Conservation (phyloP, 352 stramenopile species). For the Globisporangium heterothallicum region DNA sequence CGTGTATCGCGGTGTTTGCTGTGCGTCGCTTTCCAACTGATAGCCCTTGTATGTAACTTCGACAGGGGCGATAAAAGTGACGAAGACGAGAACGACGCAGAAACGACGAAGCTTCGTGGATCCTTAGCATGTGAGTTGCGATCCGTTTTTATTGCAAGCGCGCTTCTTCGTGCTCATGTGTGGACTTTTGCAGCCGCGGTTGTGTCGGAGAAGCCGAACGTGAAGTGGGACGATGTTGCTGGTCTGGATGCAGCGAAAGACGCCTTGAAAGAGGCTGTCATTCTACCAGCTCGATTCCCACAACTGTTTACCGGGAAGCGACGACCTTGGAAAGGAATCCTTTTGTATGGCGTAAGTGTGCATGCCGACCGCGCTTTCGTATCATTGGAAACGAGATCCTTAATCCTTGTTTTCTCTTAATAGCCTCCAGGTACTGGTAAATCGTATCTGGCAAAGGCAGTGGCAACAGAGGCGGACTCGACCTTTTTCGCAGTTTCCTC, state of each 20-base stretch:
- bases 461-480: constrained; percentile 98
- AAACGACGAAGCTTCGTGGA: constrained; percentile 94
- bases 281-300: constrained; percentile 93
- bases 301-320: constrained; percentile 95
- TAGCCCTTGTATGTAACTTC: background rate
- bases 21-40: background rate
- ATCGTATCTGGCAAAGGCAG: constrained; percentile 95
- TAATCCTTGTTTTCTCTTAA: background rate
- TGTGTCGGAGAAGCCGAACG: constrained; percentile 89
- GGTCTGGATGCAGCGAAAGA: constrained; percentile 96
- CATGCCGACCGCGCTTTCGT: background rate
- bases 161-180: background rate
- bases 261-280: constrained; percentile 98
- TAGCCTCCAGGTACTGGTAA: constrained; percentile 91
- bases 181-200: constrained; percentile 51
- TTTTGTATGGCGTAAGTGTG: constrained; percentile 94
- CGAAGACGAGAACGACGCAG: constrained; percentile 90
- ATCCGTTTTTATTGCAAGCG: background rate
- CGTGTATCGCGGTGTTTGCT: background rate
- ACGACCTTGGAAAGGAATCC: constrained; percentile 94
- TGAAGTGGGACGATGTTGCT: constrained; percentile 97
- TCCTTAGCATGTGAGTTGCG: constrained; percentile 78
- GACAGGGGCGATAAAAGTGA: constrained; percentile 75
- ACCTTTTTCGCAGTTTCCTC: constrained; percentile 98
- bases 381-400: background rate